Conservation (phyloP, 805 yeast genomes). For the Yarrowia keelungensis region DNA sequence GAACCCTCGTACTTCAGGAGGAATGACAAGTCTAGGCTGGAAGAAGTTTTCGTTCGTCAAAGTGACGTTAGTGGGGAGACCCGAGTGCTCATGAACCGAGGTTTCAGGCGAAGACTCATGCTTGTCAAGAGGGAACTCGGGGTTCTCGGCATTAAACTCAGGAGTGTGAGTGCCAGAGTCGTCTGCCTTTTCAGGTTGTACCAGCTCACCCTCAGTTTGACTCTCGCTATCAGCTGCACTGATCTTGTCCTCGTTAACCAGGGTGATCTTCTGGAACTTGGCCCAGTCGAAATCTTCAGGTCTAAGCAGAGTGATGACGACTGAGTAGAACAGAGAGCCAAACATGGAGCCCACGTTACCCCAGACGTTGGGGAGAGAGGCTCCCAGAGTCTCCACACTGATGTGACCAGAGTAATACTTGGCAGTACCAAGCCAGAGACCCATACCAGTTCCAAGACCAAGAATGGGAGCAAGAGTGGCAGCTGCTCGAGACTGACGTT, state of each 20-base stretch:
- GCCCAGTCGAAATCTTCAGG: constrained; percentile 55
- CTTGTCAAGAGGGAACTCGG: constrained; percentile 1
- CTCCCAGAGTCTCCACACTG: constrained; percentile 45
- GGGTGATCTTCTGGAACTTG: constrained; percentile 30
- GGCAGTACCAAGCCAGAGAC: constrained; percentile 45
- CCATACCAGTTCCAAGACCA: constrained; percentile 40
- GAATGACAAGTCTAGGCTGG: constrained; percentile 25
- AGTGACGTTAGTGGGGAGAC: background rate
- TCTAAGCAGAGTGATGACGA: constrained; percentile 49
- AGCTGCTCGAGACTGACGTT: constrained; percentile 37
- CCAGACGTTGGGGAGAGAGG: constrained; percentile 41
- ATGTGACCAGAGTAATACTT: constrained; percentile 45
- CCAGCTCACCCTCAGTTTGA: background rate
- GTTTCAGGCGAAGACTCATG: constrained; percentile 21
- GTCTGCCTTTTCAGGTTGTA: background rate
- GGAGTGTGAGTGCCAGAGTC: background rate
- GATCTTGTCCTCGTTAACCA: constrained; percentile 10
- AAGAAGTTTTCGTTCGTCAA: constrained; percentile 12
- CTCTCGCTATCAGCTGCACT: constrained; percentile 1
- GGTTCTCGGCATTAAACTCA: background rate
- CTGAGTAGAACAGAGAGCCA: constrained; percentile 44
- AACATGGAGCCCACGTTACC: constrained; percentile 49
- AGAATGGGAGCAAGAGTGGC: constrained; percentile 37
- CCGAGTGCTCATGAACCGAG: constrained; percentile 8
- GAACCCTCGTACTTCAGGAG: constrained; percentile 14